Evolutionary conservation across 2,329 filamentous ascomycete genomes (phyloP).

Genomic region (Verticillium nonalfalfae): DNA sequence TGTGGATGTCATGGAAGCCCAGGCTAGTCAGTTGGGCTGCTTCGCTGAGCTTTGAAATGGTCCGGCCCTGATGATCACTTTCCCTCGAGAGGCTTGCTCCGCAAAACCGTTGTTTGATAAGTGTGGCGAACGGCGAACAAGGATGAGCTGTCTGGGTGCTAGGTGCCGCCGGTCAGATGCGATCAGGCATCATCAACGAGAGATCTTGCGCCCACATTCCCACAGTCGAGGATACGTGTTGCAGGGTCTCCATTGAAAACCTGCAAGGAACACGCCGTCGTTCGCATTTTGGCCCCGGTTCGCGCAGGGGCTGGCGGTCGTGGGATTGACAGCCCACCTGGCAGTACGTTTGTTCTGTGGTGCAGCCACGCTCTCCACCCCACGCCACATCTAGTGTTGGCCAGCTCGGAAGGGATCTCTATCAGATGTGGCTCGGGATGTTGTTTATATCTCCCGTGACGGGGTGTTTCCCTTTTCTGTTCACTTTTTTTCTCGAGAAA

Average conservation of each 20-base stretch:
- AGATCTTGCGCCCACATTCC: neutral
- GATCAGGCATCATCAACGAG: neutral
- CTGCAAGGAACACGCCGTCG: neutral
- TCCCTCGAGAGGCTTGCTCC: neutral
- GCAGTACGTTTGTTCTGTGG: neutral
- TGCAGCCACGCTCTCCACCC: neutral
- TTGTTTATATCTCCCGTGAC: neutral
- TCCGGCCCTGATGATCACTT: too few relatives aligned
- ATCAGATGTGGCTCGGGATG: neutral
- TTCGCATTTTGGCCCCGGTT: neutral
- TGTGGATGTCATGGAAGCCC: too few relatives aligned
- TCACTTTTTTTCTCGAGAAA: too few relatives aligned
- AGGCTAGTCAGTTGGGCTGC: too few relatives aligned
- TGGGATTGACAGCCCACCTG: too few relatives aligned
- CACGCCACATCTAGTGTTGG: neutral
- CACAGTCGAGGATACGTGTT: neutral
- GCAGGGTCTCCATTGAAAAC: neutral
- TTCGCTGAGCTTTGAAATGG: too few relatives aligned
- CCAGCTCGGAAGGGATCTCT: neutral
- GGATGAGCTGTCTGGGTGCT: neutral
- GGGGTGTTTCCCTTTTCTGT: too few relatives aligned
- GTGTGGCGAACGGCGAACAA: neutral
- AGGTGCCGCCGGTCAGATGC: neutral
- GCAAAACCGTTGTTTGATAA: neutral
- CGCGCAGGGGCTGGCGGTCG: neutral